Conservation (phyloP, 257 asterid species). For the Nicotiana benthamiana region DNA sequence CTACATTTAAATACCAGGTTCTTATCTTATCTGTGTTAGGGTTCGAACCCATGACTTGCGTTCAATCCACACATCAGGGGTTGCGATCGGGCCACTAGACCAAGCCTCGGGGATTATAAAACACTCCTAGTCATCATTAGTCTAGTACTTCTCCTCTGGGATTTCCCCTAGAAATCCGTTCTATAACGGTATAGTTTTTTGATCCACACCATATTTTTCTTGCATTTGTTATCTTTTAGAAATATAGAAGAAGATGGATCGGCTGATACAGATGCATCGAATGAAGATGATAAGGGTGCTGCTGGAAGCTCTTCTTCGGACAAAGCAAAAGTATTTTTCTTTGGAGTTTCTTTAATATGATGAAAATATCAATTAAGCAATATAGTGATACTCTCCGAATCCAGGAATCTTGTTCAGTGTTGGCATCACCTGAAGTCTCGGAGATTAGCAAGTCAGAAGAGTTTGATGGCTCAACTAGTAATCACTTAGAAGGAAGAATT, state of each 20-base stretch:
- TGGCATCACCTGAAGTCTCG: slow-evolving; percentile 33
- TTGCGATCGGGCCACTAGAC: background rate
- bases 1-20: background rate
- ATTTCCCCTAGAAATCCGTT: background rate
- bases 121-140: background rate
- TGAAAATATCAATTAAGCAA: background rate
- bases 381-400: slow-evolving; percentile 19
- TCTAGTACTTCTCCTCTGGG: background rate
- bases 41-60: background rate
- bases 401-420: slow-evolving; percentile 45
- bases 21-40: background rate
- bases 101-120: background rate
- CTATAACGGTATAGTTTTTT: slow-evolving; percentile 7
- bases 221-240: slow-evolving; percentile 38
- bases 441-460: slow-evolving; percentile 36
- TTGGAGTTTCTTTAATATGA: background rate
- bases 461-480: slow-evolving; percentile 28
- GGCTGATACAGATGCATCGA: slow-evolving; percentile 33
- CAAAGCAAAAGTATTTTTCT: slow-evolving; percentile 36
- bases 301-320: slow-evolving; percentile 45
- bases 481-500: slow-evolving; percentile 33
- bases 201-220: slow-evolving; percentile 8
- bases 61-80: background rate
- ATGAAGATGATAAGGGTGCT: slow-evolving; percentile 38
- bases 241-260: slow-evolving; percentile 73